These are phyloP conservation scores for Dendrocalamus latiflorus DNA, from an alignment of 202 grass and related monocot genomes.

Conservation along the genomic window DNA sequence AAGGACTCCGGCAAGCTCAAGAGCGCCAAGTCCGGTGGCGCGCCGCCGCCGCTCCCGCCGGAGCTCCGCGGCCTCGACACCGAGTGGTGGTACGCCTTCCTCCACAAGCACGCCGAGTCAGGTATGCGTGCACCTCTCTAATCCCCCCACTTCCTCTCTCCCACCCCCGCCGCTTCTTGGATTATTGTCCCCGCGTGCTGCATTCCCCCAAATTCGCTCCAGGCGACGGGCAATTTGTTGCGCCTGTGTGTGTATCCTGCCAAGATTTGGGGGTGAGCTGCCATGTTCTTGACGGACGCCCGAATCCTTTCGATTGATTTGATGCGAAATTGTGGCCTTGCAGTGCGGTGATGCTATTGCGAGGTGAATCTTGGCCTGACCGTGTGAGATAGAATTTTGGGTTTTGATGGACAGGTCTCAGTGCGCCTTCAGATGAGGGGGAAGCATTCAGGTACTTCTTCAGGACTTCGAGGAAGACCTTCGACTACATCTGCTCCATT, in stretches of 20 bases:
- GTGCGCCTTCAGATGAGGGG: constrained; percentile 68
- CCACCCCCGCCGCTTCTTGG: not conserved
- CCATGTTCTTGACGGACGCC: not conserved
- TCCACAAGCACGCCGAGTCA: constrained; percentile 43
- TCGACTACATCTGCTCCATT: constrained; percentile 96
- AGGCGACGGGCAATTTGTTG: not conserved
- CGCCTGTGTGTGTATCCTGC: not conserved
- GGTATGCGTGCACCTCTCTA: constrained; percentile 19
- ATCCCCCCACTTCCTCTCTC: not conserved
- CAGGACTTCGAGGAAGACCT: constrained; percentile 82
- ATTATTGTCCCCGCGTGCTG: not conserved
- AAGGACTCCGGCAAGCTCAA: constrained; percentile 54
- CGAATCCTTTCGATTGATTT: not conserved
- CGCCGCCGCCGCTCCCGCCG: constrained; percentile 33
- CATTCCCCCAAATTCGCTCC: constrained; percentile 1
- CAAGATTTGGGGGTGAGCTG: constrained; percentile 17
- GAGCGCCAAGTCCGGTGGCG: constrained; percentile 23
- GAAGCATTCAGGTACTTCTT: constrained; percentile 98
- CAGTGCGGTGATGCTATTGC: not conserved
- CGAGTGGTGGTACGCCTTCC: constrained; percentile 88
- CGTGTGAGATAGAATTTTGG: not conserved
- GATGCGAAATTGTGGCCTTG: not conserved
- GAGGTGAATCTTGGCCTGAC: not conserved
- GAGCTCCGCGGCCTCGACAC: constrained; percentile 68
- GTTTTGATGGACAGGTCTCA: constrained; percentile 39